A percentile compares a stretch with the other conserved stretches of the same genome.
phyloP scores from a whole-genome alignment of 2,329 filamentous ascomycete species.

The Lachnellula cervina region DNA sequence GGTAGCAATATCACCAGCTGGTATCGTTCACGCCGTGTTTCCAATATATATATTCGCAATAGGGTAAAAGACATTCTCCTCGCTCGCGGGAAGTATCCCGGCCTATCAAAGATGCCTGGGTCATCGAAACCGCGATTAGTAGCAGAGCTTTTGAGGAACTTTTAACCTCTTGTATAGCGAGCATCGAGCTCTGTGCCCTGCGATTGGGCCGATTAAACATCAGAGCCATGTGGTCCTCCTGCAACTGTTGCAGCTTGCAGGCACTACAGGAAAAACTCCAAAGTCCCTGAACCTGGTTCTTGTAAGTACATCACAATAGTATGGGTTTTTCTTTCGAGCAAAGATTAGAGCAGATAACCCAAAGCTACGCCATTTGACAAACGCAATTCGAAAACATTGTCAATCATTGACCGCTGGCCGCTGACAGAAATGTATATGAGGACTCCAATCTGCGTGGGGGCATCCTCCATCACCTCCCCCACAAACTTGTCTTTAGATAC shows the following conservation, averaged over 20 bases:
- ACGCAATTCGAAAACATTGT: neutral
- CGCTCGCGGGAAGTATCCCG: neutral
- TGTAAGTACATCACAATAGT: constrained; percentile 4
- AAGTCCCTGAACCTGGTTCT: neutral
- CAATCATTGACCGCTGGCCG: neutral
- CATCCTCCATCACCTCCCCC: constrained; percentile 8
- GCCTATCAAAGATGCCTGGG: no score
- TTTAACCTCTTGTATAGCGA: constrained; percentile 16
- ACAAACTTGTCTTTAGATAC: constrained; percentile 8
- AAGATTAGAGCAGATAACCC: constrained; percentile 20
- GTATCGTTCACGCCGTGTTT: neutral
- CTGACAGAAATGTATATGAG: constrained; percentile 5
- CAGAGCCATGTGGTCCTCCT: constrained; percentile 2
- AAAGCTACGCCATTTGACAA: constrained; percentile 15
- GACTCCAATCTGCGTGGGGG: constrained; percentile 3
- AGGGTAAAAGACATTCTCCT: neutral
- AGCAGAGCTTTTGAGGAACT: no score
- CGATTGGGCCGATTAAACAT: constrained; percentile 13
- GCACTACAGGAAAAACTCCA: neutral
- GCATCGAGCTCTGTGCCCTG: constrained; percentile 3
- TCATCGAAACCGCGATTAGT: no score
- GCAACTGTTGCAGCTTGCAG: neutral
- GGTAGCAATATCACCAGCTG: neutral
- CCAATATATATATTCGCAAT: neutral
- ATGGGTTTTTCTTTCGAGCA: constrained; percentile 1